Evolutionary conservation across 23 red algal species (phyloP).

Genomic region (Chondrus crispus): DNA sequence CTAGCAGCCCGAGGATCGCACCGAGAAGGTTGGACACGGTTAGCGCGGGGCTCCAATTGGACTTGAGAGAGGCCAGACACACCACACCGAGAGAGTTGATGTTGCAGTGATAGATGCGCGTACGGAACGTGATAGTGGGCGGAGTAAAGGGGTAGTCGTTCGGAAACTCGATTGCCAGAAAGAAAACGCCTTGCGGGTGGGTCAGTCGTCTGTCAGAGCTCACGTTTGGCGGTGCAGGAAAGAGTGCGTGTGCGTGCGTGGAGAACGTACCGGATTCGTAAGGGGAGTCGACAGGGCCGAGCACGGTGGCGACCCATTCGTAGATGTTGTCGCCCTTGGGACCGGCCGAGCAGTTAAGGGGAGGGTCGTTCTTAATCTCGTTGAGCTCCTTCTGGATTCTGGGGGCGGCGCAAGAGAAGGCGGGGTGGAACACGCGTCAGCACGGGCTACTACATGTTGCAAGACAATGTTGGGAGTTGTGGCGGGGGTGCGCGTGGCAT

Average conservation of each 20-base stretch:
- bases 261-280: conserved; percentile 76
- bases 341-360: conserved; percentile 65
- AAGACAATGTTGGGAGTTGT: no score
- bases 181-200: conserved; percentile 72
- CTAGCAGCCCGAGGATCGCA: conserved; percentile 68
- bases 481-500: no score
- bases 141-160: conserved; percentile 93
- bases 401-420: background rate
- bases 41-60: conserved; percentile 78
- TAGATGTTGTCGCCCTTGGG: conserved; percentile 95
- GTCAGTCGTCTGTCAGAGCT: background rate
- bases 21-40: conserved; percentile 77
- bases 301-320: conserved; percentile 85
- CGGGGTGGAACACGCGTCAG: no score
- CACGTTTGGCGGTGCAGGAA: background rate
- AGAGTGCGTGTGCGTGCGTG: background rate
- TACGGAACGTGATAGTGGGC: conserved; percentile 88
- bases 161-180: conserved; percentile 91
- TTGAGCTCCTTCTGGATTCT: conserved; percentile 90
- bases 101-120: conserved; percentile 98
- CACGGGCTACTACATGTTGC: no score
- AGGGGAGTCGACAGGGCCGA: conserved; percentile 77
- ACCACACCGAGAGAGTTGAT: conserved; percentile 80
- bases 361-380: conserved; percentile 76
- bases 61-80: conserved; percentile 65